Base-by-base conservation (phyloP, 768 basidiomycete species). In the Rhodotorula graminis region DNA sequence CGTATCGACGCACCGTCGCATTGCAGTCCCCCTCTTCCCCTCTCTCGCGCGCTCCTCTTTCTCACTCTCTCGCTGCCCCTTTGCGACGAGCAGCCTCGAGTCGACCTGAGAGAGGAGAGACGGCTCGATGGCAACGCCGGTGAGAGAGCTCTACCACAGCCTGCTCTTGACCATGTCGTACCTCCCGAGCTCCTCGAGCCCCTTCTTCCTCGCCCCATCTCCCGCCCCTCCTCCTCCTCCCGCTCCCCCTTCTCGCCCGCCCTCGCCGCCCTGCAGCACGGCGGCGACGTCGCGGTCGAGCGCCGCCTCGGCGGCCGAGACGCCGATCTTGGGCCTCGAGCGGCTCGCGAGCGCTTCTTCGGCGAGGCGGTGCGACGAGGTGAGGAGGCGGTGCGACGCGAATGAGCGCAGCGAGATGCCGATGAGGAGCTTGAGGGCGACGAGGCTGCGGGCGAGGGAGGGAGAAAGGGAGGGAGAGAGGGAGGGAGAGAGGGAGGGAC, bases 381-480 rank as follows among this genome's bases (percentile, higher is more conserved):
- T 25, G 25, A 52, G 25, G 50, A 52, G 50, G 7, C 37, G 14
- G n/a, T 83, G 82, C 0, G 78, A 79, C 1, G 83, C 82, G 65
- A 79, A 82, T 37, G 81, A 80, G 8, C 82, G 77, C n/a, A 83
- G 71, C n/a, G 79, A 78, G 46, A 82, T 76, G 33, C 71, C 95
- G 60, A 97, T 85, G n/a, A 97, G 89, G 47, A 97, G 84, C 81
- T 99, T 98, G 75, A 97, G 83, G 9, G 90, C 68, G 59, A 77
- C 68, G 21, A 77, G 56, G 52, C 77, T 78, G 64, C 19, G 25
- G n/a, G 3, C 12, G 29, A n/a, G n/a, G 8, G 33, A 3, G 14
- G 25, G 61, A n/a, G 15, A 23, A 31, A 7, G 27, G 37, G 37
- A 37, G 5, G 37, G 9, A 37, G 37, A n/a, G n/a, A n/a, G n/a